phyloP scores from a whole-genome alignment of 2,329 filamentous ascomycete genomes.

The Orbilia blumenaviensis region DNA sequence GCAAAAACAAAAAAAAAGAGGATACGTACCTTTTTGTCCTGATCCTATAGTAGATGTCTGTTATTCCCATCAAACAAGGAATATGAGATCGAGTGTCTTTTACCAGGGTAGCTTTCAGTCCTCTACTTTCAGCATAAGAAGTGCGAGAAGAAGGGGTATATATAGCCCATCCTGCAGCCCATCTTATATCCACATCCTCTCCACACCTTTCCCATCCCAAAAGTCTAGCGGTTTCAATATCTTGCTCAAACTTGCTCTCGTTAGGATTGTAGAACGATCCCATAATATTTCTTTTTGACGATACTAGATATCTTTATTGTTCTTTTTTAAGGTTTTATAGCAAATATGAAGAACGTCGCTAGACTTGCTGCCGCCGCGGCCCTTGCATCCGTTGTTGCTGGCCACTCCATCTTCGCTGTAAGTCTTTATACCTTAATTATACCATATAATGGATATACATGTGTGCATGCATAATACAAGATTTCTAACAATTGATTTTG shows the following conservation, averaged over 20 bases:
- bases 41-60: background rate
- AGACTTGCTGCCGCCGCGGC: constrained; percentile 34
- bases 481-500: no score
- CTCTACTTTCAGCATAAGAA: background rate
- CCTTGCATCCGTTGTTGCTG: constrained; percentile 35
- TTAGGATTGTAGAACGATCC: constrained; percentile 25
- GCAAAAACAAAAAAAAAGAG: background rate
- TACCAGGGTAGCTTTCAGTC: constrained; percentile 4
- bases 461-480: background rate
- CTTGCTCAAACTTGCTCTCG: constrained; percentile 34
- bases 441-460: background rate
- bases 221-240: constrained; percentile 33
- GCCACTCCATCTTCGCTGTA: constrained; percentile 51
- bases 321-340: constrained; percentile 1
- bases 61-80: background rate
- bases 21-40: background rate
- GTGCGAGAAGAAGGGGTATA: constrained; percentile 11
- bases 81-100: background rate
- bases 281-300: constrained; percentile 24
- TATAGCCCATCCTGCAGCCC: constrained; percentile 19
- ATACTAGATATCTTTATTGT: background rate
- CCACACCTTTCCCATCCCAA: constrained; percentile 4
- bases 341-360: constrained; percentile 38
- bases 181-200: background rate
- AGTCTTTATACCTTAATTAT: background rate